These are phyloP conservation scores for Mycena crocata DNA, from an alignment of 768 basidiomycete species.

Conservation along the genomic window DNA sequence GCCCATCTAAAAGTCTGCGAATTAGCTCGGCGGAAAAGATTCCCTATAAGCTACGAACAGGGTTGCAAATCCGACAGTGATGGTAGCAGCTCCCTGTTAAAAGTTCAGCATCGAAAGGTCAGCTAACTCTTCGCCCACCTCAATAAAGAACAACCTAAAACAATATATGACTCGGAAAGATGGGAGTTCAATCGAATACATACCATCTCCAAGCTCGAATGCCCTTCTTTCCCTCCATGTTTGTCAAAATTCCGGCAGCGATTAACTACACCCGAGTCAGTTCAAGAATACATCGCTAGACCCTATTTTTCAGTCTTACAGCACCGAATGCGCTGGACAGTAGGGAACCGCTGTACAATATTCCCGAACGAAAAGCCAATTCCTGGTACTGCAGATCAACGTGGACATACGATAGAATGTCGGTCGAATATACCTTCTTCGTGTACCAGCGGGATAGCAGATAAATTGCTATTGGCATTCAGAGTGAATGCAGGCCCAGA, in stretches of 20 bases:
- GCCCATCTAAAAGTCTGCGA: constrained; percentile 56
- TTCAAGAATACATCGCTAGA: too few relatives aligned
- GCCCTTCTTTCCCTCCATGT: constrained; percentile 76
- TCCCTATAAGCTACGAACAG: constrained; percentile 58
- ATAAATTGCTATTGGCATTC: constrained; percentile 43
- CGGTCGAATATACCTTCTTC: constrained; percentile 54
- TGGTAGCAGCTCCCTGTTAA: constrained; percentile 70
- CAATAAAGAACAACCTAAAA: constrained; percentile 76
- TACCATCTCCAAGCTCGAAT: constrained; percentile 76
- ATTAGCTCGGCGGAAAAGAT: neutral
- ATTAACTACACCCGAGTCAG: constrained; percentile 57
- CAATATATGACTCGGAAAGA: neutral
- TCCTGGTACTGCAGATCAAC: constrained; percentile 58
- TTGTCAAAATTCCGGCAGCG: constrained; percentile 79
- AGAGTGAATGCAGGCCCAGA: neutral
- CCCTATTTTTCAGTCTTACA: too few relatives aligned
- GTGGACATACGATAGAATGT: neutral
- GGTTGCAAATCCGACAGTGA: constrained; percentile 64
- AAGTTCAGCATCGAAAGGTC: neutral
- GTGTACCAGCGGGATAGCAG: constrained; percentile 68
- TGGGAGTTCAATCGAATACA: neutral
- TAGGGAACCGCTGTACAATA: constrained; percentile 69
- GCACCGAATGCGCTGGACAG: constrained; percentile 77
- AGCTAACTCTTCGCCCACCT: constrained; percentile 45
- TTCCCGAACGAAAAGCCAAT: constrained; percentile 71